These are phyloP conservation scores for Scheffersomyces segobiensis DNA, from an alignment of 1,139 yeast species.

Conservation along the genomic window DNA sequence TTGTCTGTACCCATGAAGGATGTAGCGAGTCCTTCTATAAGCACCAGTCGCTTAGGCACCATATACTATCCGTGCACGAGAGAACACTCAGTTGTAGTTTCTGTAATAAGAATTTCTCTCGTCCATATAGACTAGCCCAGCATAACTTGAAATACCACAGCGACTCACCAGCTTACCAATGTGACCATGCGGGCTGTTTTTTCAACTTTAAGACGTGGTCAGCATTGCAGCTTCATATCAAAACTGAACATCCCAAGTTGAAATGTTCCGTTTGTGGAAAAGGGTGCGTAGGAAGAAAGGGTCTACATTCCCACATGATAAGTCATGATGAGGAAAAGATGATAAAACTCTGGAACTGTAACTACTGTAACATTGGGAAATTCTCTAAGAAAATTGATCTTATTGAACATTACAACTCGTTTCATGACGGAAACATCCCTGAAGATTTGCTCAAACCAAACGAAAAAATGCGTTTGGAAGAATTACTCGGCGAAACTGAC, in stretches of 20 bases:
- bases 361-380: constrained; percentile 41
- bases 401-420: constrained; percentile 43
- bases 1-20: constrained; percentile 57
- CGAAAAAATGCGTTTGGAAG: constrained; percentile 24
- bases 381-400: constrained; percentile 38
- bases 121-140: constrained; percentile 62
- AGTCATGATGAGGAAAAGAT: constrained; percentile 52
- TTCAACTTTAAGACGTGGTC: constrained; percentile 73
- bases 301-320: constrained; percentile 70
- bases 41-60: constrained; percentile 77
- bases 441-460: constrained; percentile 29
- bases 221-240: constrained; percentile 69
- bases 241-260: constrained; percentile 70
- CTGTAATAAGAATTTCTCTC: constrained; percentile 59
- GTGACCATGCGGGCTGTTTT: constrained; percentile 63
- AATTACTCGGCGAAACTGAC: constrained; percentile 18
- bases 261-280: constrained; percentile 69
- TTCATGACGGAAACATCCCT: constrained; percentile 44
- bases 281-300: constrained; percentile 72
- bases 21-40: constrained; percentile 74
- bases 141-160: constrained; percentile 65
- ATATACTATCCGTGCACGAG: constrained; percentile 64
- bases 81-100: constrained; percentile 51
- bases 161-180: constrained; percentile 55
- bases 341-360: constrained; percentile 64